Percentiles rank a stretch among this genome's conserved stretches.
Conservation (phyloP, 805 yeast species). For the Cyberlindnera subsufficiens region DNA sequence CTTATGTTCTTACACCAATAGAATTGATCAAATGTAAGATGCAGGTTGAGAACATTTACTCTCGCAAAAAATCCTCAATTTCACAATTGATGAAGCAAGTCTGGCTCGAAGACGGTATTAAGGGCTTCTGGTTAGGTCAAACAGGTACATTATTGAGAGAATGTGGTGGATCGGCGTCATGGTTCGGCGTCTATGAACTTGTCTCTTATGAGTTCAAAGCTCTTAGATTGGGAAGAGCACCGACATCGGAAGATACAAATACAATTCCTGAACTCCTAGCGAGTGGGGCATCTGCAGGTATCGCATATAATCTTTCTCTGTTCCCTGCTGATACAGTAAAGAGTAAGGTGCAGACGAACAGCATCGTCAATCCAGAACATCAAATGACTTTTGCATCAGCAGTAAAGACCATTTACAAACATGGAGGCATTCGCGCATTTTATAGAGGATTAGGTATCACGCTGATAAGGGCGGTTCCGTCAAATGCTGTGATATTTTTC, state of each 20-base stretch:
- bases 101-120: slow-evolving; percentile 46
- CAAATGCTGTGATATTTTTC: slow-evolving; percentile 82
- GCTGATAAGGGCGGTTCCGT: slow-evolving; percentile 75
- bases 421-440: slow-evolving; percentile 64
- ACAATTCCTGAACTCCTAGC: slow-evolving; percentile 50
- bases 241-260: slow-evolving; percentile 18
- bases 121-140: slow-evolving; percentile 86
- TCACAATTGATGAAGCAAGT: slow-evolving; percentile 37
- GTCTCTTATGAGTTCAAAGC: slow-evolving; percentile 33
- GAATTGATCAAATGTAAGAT: slow-evolving; percentile 84
- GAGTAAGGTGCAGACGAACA: slow-evolving; percentile 71
- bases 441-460: slow-evolving; percentile 87
- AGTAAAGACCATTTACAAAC: slow-evolving; percentile 32
- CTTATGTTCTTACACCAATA: slow-evolving; percentile 85
- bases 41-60: slow-evolving; percentile 54
- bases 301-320: slow-evolving; percentile 69
- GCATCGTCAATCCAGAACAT: slow-evolving; percentile 26
- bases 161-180: slow-evolving; percentile 83
- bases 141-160: slow-evolving; percentile 77
- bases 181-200: slow-evolving; percentile 88
- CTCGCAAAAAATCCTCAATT: slow-evolving; percentile 26
- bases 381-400: slow-evolving; percentile 31
- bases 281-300: slow-evolving; percentile 87
- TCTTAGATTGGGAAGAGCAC: slow-evolving; percentile 23
- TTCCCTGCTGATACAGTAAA: slow-evolving; percentile 92